Evolutionary conservation across 2,329 filamentous ascomycete species (phyloP).

Genomic region (Leptographium procerum): DNA sequence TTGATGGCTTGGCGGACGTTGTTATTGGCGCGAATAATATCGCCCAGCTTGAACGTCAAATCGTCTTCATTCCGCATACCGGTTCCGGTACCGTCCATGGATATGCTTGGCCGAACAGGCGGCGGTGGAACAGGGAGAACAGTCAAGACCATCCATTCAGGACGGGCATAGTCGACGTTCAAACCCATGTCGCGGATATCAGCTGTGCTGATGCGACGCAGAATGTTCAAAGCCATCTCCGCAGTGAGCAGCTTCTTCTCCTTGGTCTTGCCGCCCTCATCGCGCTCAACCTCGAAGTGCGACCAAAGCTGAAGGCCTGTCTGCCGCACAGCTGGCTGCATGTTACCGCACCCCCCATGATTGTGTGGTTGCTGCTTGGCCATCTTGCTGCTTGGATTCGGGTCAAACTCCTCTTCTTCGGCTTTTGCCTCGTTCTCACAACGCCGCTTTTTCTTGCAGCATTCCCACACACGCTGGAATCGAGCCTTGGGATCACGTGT

Average conservation of each 20-base stretch:
- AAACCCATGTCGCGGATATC: slow-evolving; percentile 82
- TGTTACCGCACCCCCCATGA: slow-evolving; percentile 90
- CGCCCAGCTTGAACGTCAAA: slow-evolving; percentile 96
- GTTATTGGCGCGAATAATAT: slow-evolving; percentile 95
- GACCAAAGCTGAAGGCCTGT: slow-evolving; percentile 74
- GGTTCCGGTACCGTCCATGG: slow-evolving; percentile 85
- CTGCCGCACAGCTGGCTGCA: slow-evolving; percentile 78
- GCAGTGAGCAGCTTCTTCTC: slow-evolving; percentile 78
- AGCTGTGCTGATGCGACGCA: slow-evolving; percentile 70
- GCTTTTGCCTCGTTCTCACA: slow-evolving; percentile 67
- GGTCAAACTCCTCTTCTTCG: slow-evolving; percentile 52
- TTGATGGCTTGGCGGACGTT: slow-evolving; percentile 86
- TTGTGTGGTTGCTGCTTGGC: slow-evolving; percentile 38
- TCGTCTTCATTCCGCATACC: slow-evolving; percentile 96
- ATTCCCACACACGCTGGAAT: slow-evolving; percentile 83
- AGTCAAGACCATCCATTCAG: slow-evolving; percentile 96
- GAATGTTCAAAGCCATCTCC: slow-evolving; percentile 72
- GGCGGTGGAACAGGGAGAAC: slow-evolving; percentile 92
- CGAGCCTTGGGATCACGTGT: slow-evolving; percentile 88
- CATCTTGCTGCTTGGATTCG: slow-evolving; percentile 35
- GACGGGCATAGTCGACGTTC: slow-evolving; percentile 87
- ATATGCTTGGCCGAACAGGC: slow-evolving; percentile 91
- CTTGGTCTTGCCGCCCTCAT: slow-evolving; percentile 61
- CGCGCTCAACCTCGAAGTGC: slow-evolving; percentile 62
- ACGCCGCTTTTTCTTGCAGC: slow-evolving; percentile 77